Evolutionary conservation across 306 rosid genomes (phyloP).

Genomic region (Glycyrrhiza uralensis): DNA sequence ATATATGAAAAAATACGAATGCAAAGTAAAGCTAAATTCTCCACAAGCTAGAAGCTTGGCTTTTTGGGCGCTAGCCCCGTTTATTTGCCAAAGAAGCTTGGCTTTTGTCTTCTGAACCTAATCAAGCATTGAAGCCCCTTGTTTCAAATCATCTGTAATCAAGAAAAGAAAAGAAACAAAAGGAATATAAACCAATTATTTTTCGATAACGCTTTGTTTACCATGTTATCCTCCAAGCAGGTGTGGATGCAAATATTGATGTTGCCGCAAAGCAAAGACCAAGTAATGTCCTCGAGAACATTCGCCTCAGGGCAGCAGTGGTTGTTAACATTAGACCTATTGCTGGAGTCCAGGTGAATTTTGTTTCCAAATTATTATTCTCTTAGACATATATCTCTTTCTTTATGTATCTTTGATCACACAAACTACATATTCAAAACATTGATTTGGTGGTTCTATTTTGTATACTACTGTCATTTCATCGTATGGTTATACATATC

Average conservation of each 20-base stretch:
- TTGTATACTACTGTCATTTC: no score
- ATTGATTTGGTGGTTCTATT: background rate
- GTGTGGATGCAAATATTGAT: background rate
- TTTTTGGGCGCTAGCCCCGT: no score
- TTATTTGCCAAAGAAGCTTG: no score
- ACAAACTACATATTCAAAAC: background rate
- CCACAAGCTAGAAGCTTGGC: no score
- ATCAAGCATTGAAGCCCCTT: no score
- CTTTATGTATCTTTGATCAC: background rate
- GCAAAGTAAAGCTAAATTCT: no score
- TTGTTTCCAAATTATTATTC: background rate
- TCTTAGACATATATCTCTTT: background rate
- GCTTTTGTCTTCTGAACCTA: no score
- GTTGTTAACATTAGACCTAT: constrained; percentile 51
- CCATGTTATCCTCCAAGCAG: background rate
- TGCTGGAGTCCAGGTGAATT: constrained; percentile 57
- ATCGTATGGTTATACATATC: background rate
- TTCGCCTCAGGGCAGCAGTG: constrained; percentile 49
- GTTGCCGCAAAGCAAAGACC: background rate
- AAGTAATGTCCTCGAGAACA: constrained; percentile 12
- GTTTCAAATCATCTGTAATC: background rate
- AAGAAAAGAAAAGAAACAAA: background rate
- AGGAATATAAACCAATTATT: background rate
- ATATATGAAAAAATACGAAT: no score
- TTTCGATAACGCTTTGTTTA: background rate